Percentiles rank a stretch among this genome's conserved stretches.
phyloP scores from a whole-genome alignment of 768 basidiomycete species.

The Mycena belliarum region DNA sequence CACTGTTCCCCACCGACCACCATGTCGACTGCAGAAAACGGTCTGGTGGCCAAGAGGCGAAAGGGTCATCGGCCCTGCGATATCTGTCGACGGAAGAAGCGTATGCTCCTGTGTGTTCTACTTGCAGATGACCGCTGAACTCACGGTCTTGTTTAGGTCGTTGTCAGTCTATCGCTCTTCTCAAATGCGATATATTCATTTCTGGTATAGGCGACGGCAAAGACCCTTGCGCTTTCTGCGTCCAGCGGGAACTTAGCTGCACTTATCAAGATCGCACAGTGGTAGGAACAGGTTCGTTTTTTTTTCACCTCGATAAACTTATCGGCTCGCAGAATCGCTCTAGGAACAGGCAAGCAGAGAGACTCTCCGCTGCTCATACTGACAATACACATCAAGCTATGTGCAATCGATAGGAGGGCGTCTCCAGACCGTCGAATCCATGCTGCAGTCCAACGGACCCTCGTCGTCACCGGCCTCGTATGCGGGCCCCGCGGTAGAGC shows the following conservation, averaged over 20 bases:
- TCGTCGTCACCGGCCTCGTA: background rate
- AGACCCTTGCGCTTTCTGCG: conserved; percentile 47
- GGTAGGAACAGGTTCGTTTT: too few species aligned
- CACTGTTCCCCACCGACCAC: conserved; percentile 73
- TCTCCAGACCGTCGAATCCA: conserved; percentile 8
- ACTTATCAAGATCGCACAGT: conserved; percentile 38
- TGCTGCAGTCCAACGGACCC: background rate
- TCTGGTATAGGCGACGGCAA: conserved; percentile 43
- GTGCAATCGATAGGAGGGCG: conserved; percentile 11
- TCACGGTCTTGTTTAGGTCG: background rate
- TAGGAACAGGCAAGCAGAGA: too few species aligned
- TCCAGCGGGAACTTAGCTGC: conserved; percentile 44
- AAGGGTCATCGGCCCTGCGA: conserved; percentile 63
- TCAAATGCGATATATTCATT: background rate
- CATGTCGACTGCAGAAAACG: conserved; percentile 48
- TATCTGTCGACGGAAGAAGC: conserved; percentile 64
- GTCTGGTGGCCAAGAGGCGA: conserved; percentile 41
- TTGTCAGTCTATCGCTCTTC: background rate
- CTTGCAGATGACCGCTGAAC: too few species aligned
- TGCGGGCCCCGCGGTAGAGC: background rate
- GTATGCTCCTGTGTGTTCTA: conserved; percentile 27
- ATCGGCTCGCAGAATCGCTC: too few species aligned
- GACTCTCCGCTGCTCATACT: too few species aligned
- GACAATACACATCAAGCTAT: too few species aligned
- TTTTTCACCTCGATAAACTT: too few species aligned